Conservation (phyloP, 1,139 yeast species). For the Yamadazyma dushanensis region DNA sequence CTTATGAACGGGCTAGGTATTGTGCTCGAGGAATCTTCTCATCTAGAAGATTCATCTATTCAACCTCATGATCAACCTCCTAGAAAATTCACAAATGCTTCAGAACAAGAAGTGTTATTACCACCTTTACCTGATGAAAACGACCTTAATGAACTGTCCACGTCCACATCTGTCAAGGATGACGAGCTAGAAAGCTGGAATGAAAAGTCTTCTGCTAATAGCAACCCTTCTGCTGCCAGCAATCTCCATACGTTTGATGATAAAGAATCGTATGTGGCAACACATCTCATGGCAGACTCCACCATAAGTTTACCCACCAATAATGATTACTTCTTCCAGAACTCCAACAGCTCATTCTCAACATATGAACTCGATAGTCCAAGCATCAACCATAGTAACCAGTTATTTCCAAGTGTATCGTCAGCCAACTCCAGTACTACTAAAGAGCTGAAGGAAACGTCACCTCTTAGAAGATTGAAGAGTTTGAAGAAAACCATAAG, state of each 20-base stretch:
- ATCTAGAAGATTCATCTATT: neutral
- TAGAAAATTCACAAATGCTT: neutral
- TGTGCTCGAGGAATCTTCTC: conserved; percentile 26
- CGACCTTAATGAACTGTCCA: conserved; percentile 8
- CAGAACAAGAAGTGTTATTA: conserved; percentile 18
- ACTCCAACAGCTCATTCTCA: conserved; percentile 20
- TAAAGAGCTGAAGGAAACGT: conserved; percentile 16
- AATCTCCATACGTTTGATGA: conserved; percentile 1
- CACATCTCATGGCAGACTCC: neutral
- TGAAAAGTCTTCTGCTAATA: conserved; percentile 1
- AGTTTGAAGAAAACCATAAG: conserved; percentile 23
- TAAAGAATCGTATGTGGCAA: neutral
- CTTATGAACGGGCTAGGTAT: conserved; percentile 30
- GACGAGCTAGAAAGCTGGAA: conserved; percentile 5
- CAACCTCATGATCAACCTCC: neutral
- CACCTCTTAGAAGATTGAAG: conserved; percentile 40
- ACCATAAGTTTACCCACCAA: conserved; percentile 6
- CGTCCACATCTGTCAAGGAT: conserved; percentile 1
- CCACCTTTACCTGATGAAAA: conserved; percentile 37
- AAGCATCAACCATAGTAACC: conserved; percentile 20
- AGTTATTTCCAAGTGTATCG: conserved; percentile 22
- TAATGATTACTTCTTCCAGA: conserved; percentile 15
- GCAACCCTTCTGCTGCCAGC: neutral
- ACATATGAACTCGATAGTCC: conserved; percentile 35
- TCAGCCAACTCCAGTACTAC: conserved; percentile 14